Base-by-base conservation (phyloP, 257 asterid genomes). In the Jasminum sambac region DNA sequence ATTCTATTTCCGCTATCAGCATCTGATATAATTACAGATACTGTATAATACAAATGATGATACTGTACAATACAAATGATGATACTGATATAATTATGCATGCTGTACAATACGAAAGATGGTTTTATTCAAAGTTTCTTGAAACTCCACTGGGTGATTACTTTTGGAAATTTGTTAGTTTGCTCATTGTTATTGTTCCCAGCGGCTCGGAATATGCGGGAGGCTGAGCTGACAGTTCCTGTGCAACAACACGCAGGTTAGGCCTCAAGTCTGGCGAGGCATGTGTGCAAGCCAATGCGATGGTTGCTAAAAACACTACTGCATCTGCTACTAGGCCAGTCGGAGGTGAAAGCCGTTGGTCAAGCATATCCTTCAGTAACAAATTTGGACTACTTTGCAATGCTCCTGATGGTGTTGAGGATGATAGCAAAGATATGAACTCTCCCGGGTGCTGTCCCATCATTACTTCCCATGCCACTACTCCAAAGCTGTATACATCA, bases 381-480 rank as follows among this genome's bases (percentile, higher is more conserved):
- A 76, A 52, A 40, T 90, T 88, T 0, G 85, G 67, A 12, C 74
- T 43, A 30, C 60, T 67, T 16, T 74, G 30, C 71, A 50, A 25
- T 68, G 77, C 79, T 69, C 72, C 71, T 23, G 74, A 66, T 72
- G 81, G 71, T 52, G 82, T 12, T 46, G 81, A 68, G 42, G 84
- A 72, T 42, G 89, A 77, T 66, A 89, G 46, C 48, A 84, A 83
- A 71, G 89, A 60, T 73, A 91, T 61, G 50, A 89, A 84, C 41
- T 90, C 97, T 69, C 97, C 89, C 12, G 98, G 98, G 80, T 93
- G 98, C 79, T 69, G 82, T 73, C 97, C 98, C 96, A 89, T 89
- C 90, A 90, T 74, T 68, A 83, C 69, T 78, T 93, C 98, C 81
- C 90, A 66, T 0, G 91, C 95, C 69, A 90, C 92, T 73, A 93